Percentiles rank a stretch among this genome's conserved stretches.
Evolutionary conservation across 176 grass and related monocot genomes (phyloP).

Genomic region (Cymbopogon citratus): DNA sequence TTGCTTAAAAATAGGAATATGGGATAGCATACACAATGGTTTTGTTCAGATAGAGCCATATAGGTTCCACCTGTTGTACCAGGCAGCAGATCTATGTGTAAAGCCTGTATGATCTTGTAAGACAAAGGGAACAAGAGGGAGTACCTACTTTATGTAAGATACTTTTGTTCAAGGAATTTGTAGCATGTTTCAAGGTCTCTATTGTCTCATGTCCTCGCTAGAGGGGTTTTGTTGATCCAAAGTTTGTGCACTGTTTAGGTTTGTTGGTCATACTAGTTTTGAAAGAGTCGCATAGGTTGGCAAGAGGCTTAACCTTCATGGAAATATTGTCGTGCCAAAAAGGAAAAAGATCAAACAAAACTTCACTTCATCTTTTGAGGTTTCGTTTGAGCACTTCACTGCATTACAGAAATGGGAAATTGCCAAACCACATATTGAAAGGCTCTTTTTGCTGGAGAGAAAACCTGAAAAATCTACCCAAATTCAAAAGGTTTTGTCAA

Average conservation of each 20-base stretch:
- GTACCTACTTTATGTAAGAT: background rate
- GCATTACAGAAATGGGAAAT: too few species aligned
- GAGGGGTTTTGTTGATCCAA: background rate
- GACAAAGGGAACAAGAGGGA: too few species aligned
- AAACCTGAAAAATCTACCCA: too few species aligned
- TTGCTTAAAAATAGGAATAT: background rate
- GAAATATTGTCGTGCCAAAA: background rate
- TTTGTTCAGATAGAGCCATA: slow-evolving; percentile 5
- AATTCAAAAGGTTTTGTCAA: too few species aligned
- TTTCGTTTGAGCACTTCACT: too few species aligned
- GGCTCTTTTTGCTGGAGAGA: too few species aligned
- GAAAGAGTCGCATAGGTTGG: background rate
- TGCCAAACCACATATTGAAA: too few species aligned
- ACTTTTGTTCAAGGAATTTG: background rate
- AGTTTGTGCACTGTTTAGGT: background rate
- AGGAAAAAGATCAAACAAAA: background rate
- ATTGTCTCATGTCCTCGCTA: background rate
- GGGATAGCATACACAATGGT: background rate
- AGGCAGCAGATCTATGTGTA: background rate
- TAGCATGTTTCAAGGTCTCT: background rate
- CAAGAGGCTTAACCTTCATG: background rate
- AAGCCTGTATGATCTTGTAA: background rate
- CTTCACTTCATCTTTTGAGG: too few species aligned
- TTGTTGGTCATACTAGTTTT: background rate
- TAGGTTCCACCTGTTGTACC: background rate